Base-by-base conservation (phyloP, 768 basidiomycete genomes). In the Tylopilus sp. region DNA sequence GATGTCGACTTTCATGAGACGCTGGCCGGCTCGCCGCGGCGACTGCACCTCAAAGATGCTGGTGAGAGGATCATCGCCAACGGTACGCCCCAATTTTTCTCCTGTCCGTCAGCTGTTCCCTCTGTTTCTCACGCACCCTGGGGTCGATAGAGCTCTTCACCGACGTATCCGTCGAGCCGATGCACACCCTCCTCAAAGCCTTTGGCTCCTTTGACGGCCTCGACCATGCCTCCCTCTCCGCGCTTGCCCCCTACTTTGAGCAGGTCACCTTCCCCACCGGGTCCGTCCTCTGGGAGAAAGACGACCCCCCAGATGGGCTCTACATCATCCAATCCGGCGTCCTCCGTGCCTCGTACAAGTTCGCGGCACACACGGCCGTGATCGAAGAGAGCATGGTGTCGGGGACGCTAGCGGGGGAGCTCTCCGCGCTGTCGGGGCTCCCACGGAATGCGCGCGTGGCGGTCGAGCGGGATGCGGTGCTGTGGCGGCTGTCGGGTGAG, bases 331-430 rank as follows among this genome's bases (percentile, higher is more conserved):
- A 97, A 59, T 79, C 84, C 0, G 95, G 95, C 8, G 80, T 92
- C 28, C 75, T 99, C 28, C 77, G 89, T 10, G 95, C 95, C 0
- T 79, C 78, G 18, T 98, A 98, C 69, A 69, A 74, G 40, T 95
- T 93, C 63, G 82, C 82, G 3, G 82, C 82, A 44, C 80, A 88
- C 57, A 71, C 80, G 6, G 78, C 80, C 22, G 66, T 70, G 6
- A 82, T 92, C 44, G 86, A 89, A 61, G 93, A 95, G 71, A 90
- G 88, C 2, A 95, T 95, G 93, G 91, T 95, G 0, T 83, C 91
- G 4, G 95, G 94, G 3, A 92, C 93, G 0, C 72, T 98, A 3
- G 91, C 95, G 10, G 95, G 95, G 0, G 95, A 98, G 69, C 68
- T 99, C 47, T 86, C 91, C 0, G 89, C 88, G 33, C 72, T 99